Conservation (phyloP, 2,329 filamentous ascomycete genomes). For the Alternaria consortialis region DNA sequence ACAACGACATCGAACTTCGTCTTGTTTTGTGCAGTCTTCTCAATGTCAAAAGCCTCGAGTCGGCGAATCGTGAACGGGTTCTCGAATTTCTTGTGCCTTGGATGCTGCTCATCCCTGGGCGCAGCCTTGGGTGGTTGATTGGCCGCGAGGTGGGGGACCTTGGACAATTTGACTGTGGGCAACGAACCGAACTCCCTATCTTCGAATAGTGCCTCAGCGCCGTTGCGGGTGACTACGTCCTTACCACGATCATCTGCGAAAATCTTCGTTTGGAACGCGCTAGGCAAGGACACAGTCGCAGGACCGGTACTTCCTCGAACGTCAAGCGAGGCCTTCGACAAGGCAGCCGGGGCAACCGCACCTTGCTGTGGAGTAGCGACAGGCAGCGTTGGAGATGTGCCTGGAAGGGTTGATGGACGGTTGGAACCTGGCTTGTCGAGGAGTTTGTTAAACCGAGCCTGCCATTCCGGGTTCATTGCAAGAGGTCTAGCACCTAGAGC, state of each 20-base stretch:
- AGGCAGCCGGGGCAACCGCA: constrained; percentile 69
- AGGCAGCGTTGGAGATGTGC: constrained; percentile 38
- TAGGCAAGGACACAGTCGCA: constrained; percentile 77
- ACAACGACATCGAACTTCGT: constrained; percentile 38
- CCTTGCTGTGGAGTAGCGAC: constrained; percentile 51
- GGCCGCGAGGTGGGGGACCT: constrained; percentile 45
- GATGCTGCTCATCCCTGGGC: constrained; percentile 34
- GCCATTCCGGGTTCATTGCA: constrained; percentile 68
- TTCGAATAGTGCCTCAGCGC: constrained; percentile 55
- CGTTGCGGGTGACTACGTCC: constrained; percentile 52
- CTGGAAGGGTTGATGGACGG: constrained; percentile 39
- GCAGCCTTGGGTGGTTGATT: constrained; percentile 39
- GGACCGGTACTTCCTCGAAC: constrained; percentile 55
- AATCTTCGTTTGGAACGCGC: constrained; percentile 28
- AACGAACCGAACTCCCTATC: constrained; percentile 59
- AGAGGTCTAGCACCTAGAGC: constrained; percentile 50
- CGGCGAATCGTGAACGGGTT: constrained; percentile 41
- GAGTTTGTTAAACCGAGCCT: constrained; percentile 83
- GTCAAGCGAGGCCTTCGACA: constrained; percentile 69
- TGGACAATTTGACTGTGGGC: constrained; percentile 49
- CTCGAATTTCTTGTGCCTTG: constrained; percentile 36
- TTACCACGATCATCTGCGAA: constrained; percentile 43
- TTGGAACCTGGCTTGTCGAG: constrained; percentile 65
- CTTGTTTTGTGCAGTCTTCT: constrained; percentile 32
- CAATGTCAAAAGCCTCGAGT: constrained; percentile 38